Conservation (phyloP, 2,329 filamentous ascomycete species). For the Eurotiales sp. region DNA sequence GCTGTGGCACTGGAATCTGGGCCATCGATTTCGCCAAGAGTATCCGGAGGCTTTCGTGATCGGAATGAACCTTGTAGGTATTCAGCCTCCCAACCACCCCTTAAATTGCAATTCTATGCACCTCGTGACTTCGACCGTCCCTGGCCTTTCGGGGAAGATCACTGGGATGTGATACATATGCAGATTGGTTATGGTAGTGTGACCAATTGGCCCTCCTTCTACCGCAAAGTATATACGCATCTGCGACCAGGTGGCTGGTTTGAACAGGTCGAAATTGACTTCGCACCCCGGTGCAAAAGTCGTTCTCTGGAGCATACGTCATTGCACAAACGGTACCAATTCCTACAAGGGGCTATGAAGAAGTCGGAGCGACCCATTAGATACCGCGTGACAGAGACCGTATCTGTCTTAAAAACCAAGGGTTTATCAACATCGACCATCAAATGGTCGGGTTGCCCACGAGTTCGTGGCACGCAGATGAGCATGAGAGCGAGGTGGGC, state of each 20-base stretch:
- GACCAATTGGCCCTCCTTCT: slow-evolving; percentile 69
- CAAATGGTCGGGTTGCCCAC: slow-evolving; percentile 65
- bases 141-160: slow-evolving; percentile 65
- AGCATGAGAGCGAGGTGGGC: slow-evolving; percentile 64
- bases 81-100: slow-evolving; percentile 66
- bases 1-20: slow-evolving; percentile 90
- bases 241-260: slow-evolving; percentile 73
- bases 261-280: slow-evolving; percentile 89
- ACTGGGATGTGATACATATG: slow-evolving; percentile 80
- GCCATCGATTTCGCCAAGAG: slow-evolving; percentile 77
- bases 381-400: slow-evolving; percentile 57
- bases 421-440: slow-evolving; percentile 77
- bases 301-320: slow-evolving; percentile 54
- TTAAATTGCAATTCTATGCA: slow-evolving; percentile 63
- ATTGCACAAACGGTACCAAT: slow-evolving; percentile 66
- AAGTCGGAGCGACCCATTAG: slow-evolving; percentile 61
- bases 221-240: slow-evolving; percentile 67
- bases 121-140: slow-evolving; percentile 74
- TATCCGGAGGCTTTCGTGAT: slow-evolving; percentile 58
- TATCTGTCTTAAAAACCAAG: slow-evolving; percentile 63
- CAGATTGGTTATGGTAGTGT: slow-evolving; percentile 77
- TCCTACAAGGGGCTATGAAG: slow-evolving; percentile 65
- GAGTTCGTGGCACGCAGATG: slow-evolving; percentile 67
- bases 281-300: slow-evolving; percentile 68
- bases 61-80: slow-evolving; percentile 59